Evolutionary conservation across 192 early-diverging fungal genomes (phyloP).

Genomic region (Gigaspora rosea): DNA sequence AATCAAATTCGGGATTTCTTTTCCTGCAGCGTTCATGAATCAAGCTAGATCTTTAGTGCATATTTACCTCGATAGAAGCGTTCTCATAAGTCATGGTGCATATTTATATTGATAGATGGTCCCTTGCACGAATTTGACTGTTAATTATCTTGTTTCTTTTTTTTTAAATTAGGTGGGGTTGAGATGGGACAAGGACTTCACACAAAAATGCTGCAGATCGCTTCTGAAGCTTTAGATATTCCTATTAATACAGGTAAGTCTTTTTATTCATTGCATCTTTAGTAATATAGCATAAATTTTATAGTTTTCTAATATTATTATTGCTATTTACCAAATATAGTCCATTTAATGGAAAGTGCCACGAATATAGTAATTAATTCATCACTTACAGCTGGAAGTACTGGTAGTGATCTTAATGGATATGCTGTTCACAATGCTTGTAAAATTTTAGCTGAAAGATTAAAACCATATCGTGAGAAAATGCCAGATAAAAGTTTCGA

Average conservation of each 20-base stretch:
- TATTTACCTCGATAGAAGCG: conserved; percentile 86
- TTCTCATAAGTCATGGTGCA: too few species aligned
- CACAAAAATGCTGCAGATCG: conserved; percentile 85
- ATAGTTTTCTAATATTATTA: too few species aligned
- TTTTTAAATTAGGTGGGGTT: conserved; percentile 53
- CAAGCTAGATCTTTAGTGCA: conserved; percentile 85
- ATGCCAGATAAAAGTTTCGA: conserved; percentile 51
- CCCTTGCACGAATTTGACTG: background rate
- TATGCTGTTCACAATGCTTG: conserved; percentile 77
- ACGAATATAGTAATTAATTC: conserved; percentile 82
- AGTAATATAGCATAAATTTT: too few species aligned
- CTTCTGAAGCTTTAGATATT: too few species aligned
- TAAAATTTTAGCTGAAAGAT: conserved; percentile 72
- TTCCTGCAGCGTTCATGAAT: conserved; percentile 73
- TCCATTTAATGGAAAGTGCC: conserved; percentile 56
- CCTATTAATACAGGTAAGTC: too few species aligned
- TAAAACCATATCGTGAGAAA: conserved; percentile 69
- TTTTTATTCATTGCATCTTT: background rate
- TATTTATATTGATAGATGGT: conserved; percentile 32
- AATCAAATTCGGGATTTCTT: conserved; percentile 84
- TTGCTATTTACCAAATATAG: too few species aligned
- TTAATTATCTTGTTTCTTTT: background rate
- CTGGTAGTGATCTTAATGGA: conserved; percentile 80
- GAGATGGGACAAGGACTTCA: conserved; percentile 93
- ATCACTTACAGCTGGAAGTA: conserved; percentile 76